These are phyloP conservation scores for Phytopythium delawarense DNA, from an alignment of 352 stramenopile genomes.

Conservation along the genomic window DNA sequence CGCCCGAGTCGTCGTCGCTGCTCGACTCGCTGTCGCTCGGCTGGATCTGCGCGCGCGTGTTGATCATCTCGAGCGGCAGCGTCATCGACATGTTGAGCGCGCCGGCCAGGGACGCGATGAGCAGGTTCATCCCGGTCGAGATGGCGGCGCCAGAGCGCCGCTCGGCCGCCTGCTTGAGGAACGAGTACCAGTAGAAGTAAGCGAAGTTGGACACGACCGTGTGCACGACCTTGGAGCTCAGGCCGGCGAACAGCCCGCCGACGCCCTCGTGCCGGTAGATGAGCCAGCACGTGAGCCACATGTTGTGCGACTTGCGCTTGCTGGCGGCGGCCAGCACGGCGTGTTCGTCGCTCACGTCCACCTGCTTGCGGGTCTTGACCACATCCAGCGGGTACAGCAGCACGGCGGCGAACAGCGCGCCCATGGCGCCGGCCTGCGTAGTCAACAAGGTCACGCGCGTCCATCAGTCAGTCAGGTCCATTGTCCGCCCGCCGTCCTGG, in stretches of 20 bases:
- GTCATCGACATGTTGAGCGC: constrained; percentile 89
- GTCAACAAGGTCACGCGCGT: neutral
- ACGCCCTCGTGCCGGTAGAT: constrained; percentile 66
- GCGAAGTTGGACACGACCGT: constrained; percentile 77
- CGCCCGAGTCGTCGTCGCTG: constrained; percentile 25
- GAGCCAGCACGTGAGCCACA: constrained; percentile 52
- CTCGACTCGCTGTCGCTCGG: constrained; percentile 38
- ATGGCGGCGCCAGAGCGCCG: constrained; percentile 39
- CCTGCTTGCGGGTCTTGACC: constrained; percentile 73
- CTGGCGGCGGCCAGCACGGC: constrained; percentile 21
- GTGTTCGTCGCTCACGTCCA: constrained; percentile 33
- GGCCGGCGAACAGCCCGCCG: constrained; percentile 56
- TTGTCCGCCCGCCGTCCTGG: neutral
- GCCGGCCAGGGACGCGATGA: constrained; percentile 70
- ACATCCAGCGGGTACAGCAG: constrained; percentile 75
- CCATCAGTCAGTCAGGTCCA: no score
- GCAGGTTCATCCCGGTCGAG: constrained; percentile 64
- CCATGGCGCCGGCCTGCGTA: constrained; percentile 62
- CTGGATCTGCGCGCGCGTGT: constrained; percentile 77
- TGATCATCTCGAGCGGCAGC: constrained; percentile 85
- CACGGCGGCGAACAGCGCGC: constrained; percentile 69
- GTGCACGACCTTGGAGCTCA: constrained; percentile 75
- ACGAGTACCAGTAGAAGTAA: constrained; percentile 87
- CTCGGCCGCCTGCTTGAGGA: constrained; percentile 65
- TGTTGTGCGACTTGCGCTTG: constrained; percentile 34